A percentile compares a stretch with the other conserved stretches of the same genome.
Conservation (phyloP, 140 eudicot genomes). For the Oenanthe javanica region DNA sequence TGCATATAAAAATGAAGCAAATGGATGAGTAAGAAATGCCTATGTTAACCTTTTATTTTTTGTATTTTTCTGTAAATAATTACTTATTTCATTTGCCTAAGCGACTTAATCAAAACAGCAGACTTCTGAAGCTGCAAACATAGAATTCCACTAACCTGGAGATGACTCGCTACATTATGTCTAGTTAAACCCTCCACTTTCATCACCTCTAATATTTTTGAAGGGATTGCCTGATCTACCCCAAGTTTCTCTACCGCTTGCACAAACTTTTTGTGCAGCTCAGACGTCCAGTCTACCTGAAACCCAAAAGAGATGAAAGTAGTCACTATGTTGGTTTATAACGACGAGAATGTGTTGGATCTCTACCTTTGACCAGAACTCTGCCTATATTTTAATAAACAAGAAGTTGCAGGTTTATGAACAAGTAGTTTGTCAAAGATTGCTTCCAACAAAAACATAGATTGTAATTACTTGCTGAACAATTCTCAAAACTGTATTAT, state of each 20-base stretch:
- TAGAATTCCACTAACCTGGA: slow-evolving; percentile 49
- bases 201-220: slow-evolving; percentile 90
- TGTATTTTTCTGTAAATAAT: not conserved
- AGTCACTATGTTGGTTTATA: not conserved
- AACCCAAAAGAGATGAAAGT: slow-evolving; percentile 7
- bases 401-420: not conserved
- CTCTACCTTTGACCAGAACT: not conserved
- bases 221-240: slow-evolving; percentile 96
- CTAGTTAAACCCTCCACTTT: slow-evolving; percentile 83
- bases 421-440: not conserved
- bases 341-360: not conserved
- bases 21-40: not conserved
- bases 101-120: not conserved
- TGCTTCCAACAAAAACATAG: not conserved
- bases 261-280: slow-evolving; percentile 84
- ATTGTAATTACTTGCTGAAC: not conserved
- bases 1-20: not conserved
- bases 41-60: not conserved
- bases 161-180: slow-evolving; percentile 97
- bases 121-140: not conserved
- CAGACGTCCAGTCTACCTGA: slow-evolving; percentile 98
- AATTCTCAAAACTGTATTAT: not conserved
- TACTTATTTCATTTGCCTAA: not conserved
- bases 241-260: slow-evolving; percentile 98
- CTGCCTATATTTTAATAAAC: not conserved